Evolutionary conservation across 176 grass and related monocot genomes (phyloP), one percentile per base, ranked within the genome.

Genomic region (Chrysopogon serrulatus): DNA sequence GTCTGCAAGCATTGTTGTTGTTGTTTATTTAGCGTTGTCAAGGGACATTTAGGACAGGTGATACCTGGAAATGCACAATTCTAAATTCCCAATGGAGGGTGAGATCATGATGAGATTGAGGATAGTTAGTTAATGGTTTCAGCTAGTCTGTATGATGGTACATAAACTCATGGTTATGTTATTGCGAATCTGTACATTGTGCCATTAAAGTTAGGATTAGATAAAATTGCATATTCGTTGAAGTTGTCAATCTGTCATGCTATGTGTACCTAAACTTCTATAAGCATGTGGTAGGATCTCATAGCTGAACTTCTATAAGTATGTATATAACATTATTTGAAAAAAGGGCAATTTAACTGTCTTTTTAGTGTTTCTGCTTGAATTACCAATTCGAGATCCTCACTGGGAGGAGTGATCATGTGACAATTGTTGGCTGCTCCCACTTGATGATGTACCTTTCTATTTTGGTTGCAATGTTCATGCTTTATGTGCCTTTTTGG

Each of bases 171-270:
- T 69, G 24, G 81, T 51, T 70, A 71, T 81, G 40, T n/a, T 84
- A 71, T 59, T 63, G 77, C 64, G 42, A 41, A 76, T 80, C 14
- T 48, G 68, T 89, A 69, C 69, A 76, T 60, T 84, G 47, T 68
- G 77, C 49, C 19, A 74, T 80, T 69, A 80, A 80, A 80, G 60
- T 30, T 66, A 49, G 62, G 35, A 14, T 78, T 83, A 12, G 42
- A 70, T 86, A 64, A 77, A 40, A 41, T 60, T 75, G 40, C 26
- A 75, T 80, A 33, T 41, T 70, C 51, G 78, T 83, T 64, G 27
- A 8, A 49, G 43, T 35, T 64, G 26, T 62, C 34, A 41, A 32
- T 36, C 54, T 72, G 66, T 63, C 44, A 79, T 73, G 67, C 35
- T 42, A 65, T 43, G 26, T 71, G 73, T 11, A 64, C 32, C 31